A percentile compares a stretch with the other conserved stretches of the same genome.
These are phyloP conservation scores for Globisporangium canariense DNA, from an alignment of 352 stramenopile genomes.

Conservation along the genomic window DNA sequence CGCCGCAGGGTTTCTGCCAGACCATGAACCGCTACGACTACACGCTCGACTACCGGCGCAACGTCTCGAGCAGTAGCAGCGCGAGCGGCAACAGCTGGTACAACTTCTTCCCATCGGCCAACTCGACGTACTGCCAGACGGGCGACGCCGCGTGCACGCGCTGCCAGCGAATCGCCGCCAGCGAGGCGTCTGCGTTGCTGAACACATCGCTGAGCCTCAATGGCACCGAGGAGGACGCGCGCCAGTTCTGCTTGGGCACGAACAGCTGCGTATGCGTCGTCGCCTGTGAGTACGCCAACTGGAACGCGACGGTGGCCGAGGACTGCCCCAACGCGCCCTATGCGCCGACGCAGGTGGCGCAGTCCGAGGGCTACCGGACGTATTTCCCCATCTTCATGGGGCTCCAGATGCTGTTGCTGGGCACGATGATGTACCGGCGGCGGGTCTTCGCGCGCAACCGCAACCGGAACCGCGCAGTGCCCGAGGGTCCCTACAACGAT, in stretches of 20 bases:
- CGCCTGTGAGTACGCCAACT: slow-evolving; percentile 48
- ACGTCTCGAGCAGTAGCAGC: slow-evolving; percentile 33
- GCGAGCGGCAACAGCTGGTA: slow-evolving; percentile 34
- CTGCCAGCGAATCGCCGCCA: slow-evolving; percentile 34
- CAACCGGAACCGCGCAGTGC: slow-evolving; percentile 9
- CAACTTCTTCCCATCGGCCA: slow-evolving; percentile 65
- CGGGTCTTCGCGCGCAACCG: slow-evolving; percentile 31
- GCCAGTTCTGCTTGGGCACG: slow-evolving; percentile 52
- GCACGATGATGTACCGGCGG: slow-evolving; percentile 57
- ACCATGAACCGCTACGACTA: slow-evolving; percentile 48
- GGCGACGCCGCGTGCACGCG: slow-evolving; percentile 47
- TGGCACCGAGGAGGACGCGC: slow-evolving; percentile 28
- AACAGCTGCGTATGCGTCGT: slow-evolving; percentile 67
- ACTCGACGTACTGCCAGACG: slow-evolving; percentile 62
- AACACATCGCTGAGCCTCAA: slow-evolving; percentile 33
- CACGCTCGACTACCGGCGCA: slow-evolving; percentile 53
- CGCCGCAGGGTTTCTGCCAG: slow-evolving; percentile 52
- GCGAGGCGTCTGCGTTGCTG: slow-evolving; percentile 16
- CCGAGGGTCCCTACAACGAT: slow-evolving; percentile 70
- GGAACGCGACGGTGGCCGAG: slow-evolving; percentile 45
- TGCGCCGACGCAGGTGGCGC: slow-evolving; percentile 16
- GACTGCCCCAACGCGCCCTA: slow-evolving; percentile 33
- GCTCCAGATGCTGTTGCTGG: slow-evolving; percentile 59
- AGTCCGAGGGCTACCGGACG: slow-evolving; percentile 42
- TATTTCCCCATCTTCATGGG: slow-evolving; percentile 68